phyloP scores from a whole-genome alignment of 148 eudicot genomes.

The Heliosperma pusillum region DNA sequence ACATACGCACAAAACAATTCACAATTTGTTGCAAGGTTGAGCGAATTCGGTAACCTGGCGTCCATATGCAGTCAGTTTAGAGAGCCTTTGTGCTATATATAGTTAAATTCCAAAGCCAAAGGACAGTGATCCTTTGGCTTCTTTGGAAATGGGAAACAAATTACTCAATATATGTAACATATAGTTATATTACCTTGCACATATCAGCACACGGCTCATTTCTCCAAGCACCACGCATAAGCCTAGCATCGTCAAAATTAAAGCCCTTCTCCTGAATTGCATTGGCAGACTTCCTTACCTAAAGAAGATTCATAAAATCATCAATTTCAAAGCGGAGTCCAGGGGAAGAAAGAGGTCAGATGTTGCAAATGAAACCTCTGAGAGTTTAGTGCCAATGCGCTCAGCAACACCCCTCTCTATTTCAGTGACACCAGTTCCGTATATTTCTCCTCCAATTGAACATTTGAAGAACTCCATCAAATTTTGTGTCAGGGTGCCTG shows the following conservation, averaged over 20 bases:
- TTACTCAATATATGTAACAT: background rate
- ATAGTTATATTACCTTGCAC: conserved; percentile 61
- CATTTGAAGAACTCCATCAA: conserved; percentile 99
- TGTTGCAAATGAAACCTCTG: conserved; percentile 38
- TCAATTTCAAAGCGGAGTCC: conserved; percentile 5
- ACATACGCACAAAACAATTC: background rate
- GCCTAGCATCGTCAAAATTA: conserved; percentile 85
- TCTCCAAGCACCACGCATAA: conserved; percentile 98
- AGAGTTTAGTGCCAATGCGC: conserved; percentile 55
- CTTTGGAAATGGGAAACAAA: background rate
- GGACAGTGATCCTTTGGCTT: background rate
- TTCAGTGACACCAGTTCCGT: conserved; percentile 93
- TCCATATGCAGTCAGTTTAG: background rate
- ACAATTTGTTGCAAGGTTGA: background rate
- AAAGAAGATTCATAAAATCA: conserved; percentile 18
- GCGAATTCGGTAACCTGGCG: background rate
- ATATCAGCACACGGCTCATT: conserved; percentile 87
- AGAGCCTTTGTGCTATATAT: background rate
- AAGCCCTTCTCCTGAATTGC: conserved; percentile 78
- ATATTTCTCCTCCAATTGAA: conserved; percentile 89
- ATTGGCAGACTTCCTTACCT: conserved; percentile 52
- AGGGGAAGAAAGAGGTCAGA: background rate
- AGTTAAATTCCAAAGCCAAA: background rate
- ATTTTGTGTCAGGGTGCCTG: conserved; percentile 92
- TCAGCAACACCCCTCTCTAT: conserved; percentile 86